Percentiles rank a stretch among this genome's conserved stretches.
These are phyloP conservation scores for Mimosa bimucronata DNA, from an alignment of 306 rosid genomes.

Conservation along the genomic window DNA sequence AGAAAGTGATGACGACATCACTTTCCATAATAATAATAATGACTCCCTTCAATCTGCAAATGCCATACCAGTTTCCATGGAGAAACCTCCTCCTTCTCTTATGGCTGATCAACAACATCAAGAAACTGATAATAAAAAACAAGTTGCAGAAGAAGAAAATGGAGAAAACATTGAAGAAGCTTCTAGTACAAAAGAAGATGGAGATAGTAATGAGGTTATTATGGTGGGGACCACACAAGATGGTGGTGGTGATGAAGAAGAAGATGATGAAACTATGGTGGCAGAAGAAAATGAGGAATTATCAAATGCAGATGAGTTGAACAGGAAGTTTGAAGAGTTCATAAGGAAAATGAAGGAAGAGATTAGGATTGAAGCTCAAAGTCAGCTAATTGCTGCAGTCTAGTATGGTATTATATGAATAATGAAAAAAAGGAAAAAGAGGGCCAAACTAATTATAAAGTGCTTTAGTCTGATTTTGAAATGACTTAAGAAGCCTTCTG, in stretches of 20 bases:
- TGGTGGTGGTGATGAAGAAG: slow-evolving; percentile 24
- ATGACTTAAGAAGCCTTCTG: slow-evolving; percentile 30
- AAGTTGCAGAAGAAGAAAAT: not conserved
- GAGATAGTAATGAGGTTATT: slow-evolving; percentile 26
- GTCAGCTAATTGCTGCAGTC: slow-evolving; percentile 46
- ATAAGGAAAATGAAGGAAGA: slow-evolving; percentile 62
- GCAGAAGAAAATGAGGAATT: slow-evolving; percentile 40
- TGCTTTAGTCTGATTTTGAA: slow-evolving; percentile 33
- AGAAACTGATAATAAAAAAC: slow-evolving; percentile 21
- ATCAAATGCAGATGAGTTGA: slow-evolving; percentile 62
- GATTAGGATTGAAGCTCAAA: slow-evolving; percentile 57
- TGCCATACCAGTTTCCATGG: slow-evolving; percentile 11
- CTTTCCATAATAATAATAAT: not conserved
- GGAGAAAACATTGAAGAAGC: slow-evolving; percentile 32
- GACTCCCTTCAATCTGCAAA: slow-evolving; percentile 18
- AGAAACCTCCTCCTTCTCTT: not conserved
- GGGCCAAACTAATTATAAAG: not conserved
- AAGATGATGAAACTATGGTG: slow-evolving; percentile 35
- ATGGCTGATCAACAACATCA: slow-evolving; percentile 12
- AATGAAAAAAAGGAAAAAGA: not conserved
- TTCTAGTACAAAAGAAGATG: slow-evolving; percentile 20
- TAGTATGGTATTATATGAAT: slow-evolving; percentile 35
- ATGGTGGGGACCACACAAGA: slow-evolving; percentile 39
- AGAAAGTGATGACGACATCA: not conserved
- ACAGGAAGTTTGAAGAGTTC: slow-evolving; percentile 75